A percentile compares a stretch with the other conserved stretches of the same genome.
Conservation (phyloP, 192 early-diverging fungal genomes). For the Umbelopsis sp. region DNA sequence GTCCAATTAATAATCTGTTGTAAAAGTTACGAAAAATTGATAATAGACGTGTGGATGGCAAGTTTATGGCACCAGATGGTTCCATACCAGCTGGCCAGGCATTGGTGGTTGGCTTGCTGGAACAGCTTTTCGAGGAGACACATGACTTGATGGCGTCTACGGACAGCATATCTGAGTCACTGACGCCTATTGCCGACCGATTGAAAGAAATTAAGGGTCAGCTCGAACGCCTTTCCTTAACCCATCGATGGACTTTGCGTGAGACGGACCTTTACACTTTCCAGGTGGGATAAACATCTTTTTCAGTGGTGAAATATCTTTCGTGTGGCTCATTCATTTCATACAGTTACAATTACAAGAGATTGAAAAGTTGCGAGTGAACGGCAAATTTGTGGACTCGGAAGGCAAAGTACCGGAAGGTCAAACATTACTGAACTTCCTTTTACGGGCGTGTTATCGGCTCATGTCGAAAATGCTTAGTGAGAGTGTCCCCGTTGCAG, state of each 20-base stretch:
- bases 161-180: constrained; percentile 34
- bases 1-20: neutral
- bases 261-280: constrained; percentile 80
- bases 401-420: constrained; percentile 69
- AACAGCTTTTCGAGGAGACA: constrained; percentile 78
- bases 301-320: neutral
- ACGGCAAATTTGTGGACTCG: constrained; percentile 83
- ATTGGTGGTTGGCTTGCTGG: constrained; percentile 78
- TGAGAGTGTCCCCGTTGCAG: constrained; percentile 79
- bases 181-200: constrained; percentile 36
- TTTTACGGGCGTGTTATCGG: constrained; percentile 85
- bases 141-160: constrained; percentile 63
- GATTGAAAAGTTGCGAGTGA: constrained; percentile 79
- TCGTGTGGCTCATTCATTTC: neutral
- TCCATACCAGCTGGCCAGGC: constrained; percentile 80
- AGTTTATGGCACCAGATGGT: constrained; percentile 73
- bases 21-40: constrained; percentile 71
- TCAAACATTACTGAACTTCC: constrained; percentile 76
- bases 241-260: constrained; percentile 77
- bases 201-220: constrained; percentile 73
- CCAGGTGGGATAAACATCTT: constrained; percentile 41
- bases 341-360: constrained; percentile 71
- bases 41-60: constrained; percentile 75
- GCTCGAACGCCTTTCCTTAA: constrained; percentile 76
- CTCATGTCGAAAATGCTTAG: constrained; percentile 81